These are phyloP conservation scores for Smittium mucronatum DNA, from an alignment of 371 early-diverging fungal species.

Conservation along the genomic window DNA sequence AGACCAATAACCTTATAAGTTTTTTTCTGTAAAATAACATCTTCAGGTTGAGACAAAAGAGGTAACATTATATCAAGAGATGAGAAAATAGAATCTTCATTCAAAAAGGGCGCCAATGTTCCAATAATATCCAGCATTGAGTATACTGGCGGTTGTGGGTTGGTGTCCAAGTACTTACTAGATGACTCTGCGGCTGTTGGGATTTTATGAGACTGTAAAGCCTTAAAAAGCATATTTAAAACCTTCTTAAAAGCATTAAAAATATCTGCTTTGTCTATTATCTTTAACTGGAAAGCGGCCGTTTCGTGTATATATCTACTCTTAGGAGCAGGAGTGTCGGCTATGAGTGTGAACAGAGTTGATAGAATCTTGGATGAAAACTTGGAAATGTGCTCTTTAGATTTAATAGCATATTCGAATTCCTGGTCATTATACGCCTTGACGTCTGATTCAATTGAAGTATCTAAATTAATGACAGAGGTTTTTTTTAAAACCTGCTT, in stretches of 20 bases:
- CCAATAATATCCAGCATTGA: constrained; percentile 64
- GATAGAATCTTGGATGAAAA: constrained; percentile 61
- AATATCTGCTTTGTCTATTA: constrained; percentile 39
- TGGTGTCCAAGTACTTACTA: constrained; percentile 27
- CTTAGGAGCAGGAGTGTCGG: constrained; percentile 46
- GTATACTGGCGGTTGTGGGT: constrained; percentile 51
- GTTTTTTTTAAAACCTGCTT: constrained; percentile 23
- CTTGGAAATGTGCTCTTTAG: constrained; percentile 44
- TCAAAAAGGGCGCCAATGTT: constrained; percentile 59
- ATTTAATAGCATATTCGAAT: constrained; percentile 14
- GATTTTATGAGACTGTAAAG: constrained; percentile 30
- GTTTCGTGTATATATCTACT: constrained; percentile 54
- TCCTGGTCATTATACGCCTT: constrained; percentile 5
- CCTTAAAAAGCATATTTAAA: constrained; percentile 47
- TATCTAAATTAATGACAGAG: not conserved
- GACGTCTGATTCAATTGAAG: not conserved
- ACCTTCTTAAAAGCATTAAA: constrained; percentile 40
- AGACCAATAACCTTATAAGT: constrained; percentile 77
- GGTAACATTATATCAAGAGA: constrained; percentile 44
- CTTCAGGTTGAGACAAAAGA: constrained; percentile 47
- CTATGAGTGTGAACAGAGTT: constrained; percentile 72
- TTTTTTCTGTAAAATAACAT: constrained; percentile 79
- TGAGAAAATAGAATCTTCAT: constrained; percentile 38
- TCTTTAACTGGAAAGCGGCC: constrained; percentile 14
- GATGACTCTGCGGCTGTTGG: constrained; percentile 29